phyloP scores from a whole-genome alignment of 345 rosid species.

The Punica granatum region DNA sequence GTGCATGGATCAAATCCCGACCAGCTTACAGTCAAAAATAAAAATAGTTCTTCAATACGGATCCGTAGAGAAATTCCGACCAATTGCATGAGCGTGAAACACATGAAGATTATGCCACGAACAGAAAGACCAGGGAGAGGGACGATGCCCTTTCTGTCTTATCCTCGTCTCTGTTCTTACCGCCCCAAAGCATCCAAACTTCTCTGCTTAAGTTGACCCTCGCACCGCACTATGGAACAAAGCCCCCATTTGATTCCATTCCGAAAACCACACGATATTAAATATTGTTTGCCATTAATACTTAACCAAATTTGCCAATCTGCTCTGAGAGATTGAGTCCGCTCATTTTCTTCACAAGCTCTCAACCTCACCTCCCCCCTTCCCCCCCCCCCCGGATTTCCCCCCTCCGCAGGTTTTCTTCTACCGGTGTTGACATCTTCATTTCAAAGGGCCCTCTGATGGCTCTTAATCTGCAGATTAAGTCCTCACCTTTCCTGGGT shows the following conservation, averaged over 20 bases:
- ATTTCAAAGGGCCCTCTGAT: slow-evolving; percentile 17
- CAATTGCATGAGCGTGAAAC: too few relatives aligned
- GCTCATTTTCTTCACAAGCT: background rate
- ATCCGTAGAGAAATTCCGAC: too few relatives aligned
- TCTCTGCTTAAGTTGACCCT: background rate
- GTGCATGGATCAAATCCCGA: too few relatives aligned
- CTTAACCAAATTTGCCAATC: background rate
- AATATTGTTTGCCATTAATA: background rate
- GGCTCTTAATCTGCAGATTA: slow-evolving; percentile 66
- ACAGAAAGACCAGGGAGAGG: background rate
- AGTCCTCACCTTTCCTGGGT: slow-evolving; percentile 56
- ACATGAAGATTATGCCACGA: too few relatives aligned
- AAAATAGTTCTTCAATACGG: too few relatives aligned
- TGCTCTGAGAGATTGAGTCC: background rate
- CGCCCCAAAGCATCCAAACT: background rate
- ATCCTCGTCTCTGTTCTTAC: background rate
- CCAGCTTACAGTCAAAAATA: too few relatives aligned
- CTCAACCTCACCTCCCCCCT: background rate
- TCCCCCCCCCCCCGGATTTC: background rate
- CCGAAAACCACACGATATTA: background rate
- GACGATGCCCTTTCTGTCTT: background rate
- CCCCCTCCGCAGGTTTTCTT: too few relatives aligned
- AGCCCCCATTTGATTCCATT: background rate
- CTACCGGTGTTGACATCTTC: background rate
- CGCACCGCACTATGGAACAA: background rate